Conservation (phyloP, 2,329 filamentous ascomycete species). For the Ceratocystis ficicola region DNA sequence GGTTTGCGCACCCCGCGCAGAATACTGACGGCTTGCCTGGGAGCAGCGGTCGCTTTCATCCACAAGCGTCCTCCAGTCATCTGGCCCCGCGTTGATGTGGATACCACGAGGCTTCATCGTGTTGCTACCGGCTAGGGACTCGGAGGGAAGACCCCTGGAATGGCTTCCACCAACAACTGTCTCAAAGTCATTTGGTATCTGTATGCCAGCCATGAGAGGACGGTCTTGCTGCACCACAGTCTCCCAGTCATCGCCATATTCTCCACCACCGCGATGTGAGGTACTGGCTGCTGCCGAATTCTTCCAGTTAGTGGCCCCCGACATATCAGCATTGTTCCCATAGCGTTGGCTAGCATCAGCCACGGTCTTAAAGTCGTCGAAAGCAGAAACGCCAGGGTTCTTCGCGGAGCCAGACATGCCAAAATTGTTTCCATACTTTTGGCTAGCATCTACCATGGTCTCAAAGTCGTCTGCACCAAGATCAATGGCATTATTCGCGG, state of each 20-base stretch:
- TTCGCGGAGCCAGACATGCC: background rate
- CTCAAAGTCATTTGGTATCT: conserved; percentile 17
- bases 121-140: background rate
- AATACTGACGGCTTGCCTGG: background rate
- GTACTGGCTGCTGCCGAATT: background rate
- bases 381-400: background rate
- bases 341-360: conserved; percentile 6
- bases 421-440: conserved; percentile 9
- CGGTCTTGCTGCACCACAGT: conserved; percentile 15
- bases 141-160: background rate
- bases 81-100: conserved; percentile 9
- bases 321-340: background rate
- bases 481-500: background rate
- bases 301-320: background rate
- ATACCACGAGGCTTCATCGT: conserved; percentile 8
- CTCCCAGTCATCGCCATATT: conserved; percentile 15
- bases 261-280: background rate
- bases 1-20: background rate
- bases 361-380: conserved; percentile 11
- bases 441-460: conserved; percentile 15
- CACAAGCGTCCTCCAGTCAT: conserved; percentile 10
- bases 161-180: conserved; percentile 5
- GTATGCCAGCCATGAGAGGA: background rate
- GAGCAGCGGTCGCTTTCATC: conserved; percentile 1
- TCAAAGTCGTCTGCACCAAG: conserved; percentile 1